Evolutionary conservation across 2,329 filamentous ascomycete genomes (phyloP), one percentile per base, ranked within the genome.

Genomic region (Scytalidium sp.): DNA sequence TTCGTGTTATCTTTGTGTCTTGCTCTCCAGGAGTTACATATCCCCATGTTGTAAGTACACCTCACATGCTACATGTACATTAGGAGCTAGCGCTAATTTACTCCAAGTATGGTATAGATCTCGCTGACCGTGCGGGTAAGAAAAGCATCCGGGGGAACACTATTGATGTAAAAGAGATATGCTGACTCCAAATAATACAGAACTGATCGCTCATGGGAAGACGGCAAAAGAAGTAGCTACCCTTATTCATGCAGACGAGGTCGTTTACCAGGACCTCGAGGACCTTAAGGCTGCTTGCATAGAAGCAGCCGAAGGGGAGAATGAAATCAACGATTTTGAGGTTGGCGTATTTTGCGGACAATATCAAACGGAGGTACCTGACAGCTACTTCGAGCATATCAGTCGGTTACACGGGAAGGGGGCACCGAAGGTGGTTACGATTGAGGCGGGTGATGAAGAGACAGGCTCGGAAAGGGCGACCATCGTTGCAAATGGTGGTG

Each of bases 271-370:
- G 62, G 80, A 76, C n/a, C 78, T 96, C 1, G 78, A 84, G 2
- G 90, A 93, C 60, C 75, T 96, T n/a, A 83, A 86, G 61, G 80
- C 76, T 19, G 83, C 90, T 1, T 96, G 90, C 62, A 76, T 82
- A 2, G 83, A 89, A 56, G 77, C n/a, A n/a, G n/a, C n/a, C n/a
- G n/a, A n/a, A n/a, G n/a, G n/a, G n/a, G n/a, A n/a, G n/a, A n/a
- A 49, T n/a, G n/a, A n/a, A n/a, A n/a, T n/a, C n/a, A n/a, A n/a
- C n/a, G n/a, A n/a, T n/a, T 96, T 96, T 57, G 91, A 96, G 65
- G 83, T 93, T 2, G 90, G 91, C 46, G 90, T 96, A 11, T 96
- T 96, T 71, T 88, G 83, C 61, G 91, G 91, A 45, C 81, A 83
- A 54, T 96, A 96, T 68, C 75, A 88, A 52, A 96, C 91, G 0